Evolutionary conservation across 192 early-diverging fungal species (phyloP), one percentile per base, ranked within the genome.

Genomic region (Umbelopsis vinacea): DNA sequence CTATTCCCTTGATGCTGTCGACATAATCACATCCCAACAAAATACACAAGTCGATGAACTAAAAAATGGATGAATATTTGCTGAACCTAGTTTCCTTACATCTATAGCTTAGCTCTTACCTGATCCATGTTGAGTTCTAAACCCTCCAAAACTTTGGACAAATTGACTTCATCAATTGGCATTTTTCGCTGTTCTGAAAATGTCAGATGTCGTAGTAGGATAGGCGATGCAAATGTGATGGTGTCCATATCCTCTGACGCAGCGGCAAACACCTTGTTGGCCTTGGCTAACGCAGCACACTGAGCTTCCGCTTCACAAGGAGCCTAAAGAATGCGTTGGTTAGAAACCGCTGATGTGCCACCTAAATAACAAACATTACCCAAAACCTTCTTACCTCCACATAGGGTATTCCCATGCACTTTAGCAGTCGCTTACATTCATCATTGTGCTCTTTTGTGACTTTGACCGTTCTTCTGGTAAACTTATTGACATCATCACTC

Each of bases 241-340:
- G 97, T 99, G 71, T 99, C 97, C 96, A 99, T 98, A 82, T 99
- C 97, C 74, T 99, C 96, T 12, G 95, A 96, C 21, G 94, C 96
- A 19, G 96, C 95, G 33, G 93, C 97, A 78, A 90, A 97, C 3
- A 99, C 95, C 70, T 95, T 96, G 52, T 95, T 95, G 1, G 90
- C 84, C 67, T 85, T 87, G n/a, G 92, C 93, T 26, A 99, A 78
- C 19, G 90, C 94, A 4, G 97, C 97, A 76, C 97, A 99, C 75
- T 99, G 95, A 0, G 97, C 96, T 74, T 99, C 97, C 6, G 97
- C 97, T 82, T 99, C 97, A 76, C 94, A 93, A 10, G 97, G 97
- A 17, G 97, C 97, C 77, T 89, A 73, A 29, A 40, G 3, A 6
- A 43, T 11, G 29, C 29, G 29, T 3, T 29, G 1, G 29, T 29